Evolutionary conservation across 2,329 filamentous ascomycete species (phyloP).

Genomic region (Ophiostoma triangulosporum): DNA sequence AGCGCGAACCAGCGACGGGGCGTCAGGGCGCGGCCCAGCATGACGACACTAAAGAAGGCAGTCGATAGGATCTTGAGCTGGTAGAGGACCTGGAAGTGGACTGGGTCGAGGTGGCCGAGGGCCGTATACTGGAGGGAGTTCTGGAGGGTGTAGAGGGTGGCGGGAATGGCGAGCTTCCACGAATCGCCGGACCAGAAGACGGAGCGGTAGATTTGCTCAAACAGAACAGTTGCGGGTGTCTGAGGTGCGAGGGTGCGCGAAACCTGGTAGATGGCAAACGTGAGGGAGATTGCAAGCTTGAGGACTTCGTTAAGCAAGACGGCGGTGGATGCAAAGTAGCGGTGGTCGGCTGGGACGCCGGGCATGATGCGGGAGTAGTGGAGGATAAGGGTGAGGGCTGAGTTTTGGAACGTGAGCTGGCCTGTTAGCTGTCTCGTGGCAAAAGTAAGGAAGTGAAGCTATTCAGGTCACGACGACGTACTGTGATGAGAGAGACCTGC

Average conservation of each 20-base stretch:
- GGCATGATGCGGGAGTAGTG: constrained; percentile 95
- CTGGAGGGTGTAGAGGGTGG: constrained; percentile 76
- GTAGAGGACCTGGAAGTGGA: constrained; percentile 86
- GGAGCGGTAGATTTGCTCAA: constrained; percentile 63
- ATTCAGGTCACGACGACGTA: constrained; percentile 22
- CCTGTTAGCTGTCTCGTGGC: constrained; percentile 13
- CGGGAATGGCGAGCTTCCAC: constrained; percentile 88
- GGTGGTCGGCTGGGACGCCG: constrained; percentile 56
- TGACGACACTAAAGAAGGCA: constrained; percentile 68
- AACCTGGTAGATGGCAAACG: constrained; percentile 77
- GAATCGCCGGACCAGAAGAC: constrained; percentile 74
- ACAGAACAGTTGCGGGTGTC: constrained; percentile 66
- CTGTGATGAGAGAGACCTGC: constrained; percentile 52
- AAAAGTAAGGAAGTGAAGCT: not conserved
- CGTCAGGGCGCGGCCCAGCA: constrained; percentile 60
- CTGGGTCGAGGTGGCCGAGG: constrained; percentile 78
- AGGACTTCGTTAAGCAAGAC: constrained; percentile 88
- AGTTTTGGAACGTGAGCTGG: constrained; percentile 70
- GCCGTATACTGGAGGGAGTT: constrained; percentile 91
- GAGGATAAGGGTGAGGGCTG: constrained; percentile 67
- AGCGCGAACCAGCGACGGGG: constrained; percentile 68
- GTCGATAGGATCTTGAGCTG: constrained; percentile 91
- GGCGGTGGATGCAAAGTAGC: constrained; percentile 87
- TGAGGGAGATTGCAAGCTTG: constrained; percentile 76
- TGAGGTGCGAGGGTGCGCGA: constrained; percentile 60